Evolutionary conservation across 768 basidiomycete genomes (phyloP).

Genomic region (Clitopilus passeckerianus): DNA sequence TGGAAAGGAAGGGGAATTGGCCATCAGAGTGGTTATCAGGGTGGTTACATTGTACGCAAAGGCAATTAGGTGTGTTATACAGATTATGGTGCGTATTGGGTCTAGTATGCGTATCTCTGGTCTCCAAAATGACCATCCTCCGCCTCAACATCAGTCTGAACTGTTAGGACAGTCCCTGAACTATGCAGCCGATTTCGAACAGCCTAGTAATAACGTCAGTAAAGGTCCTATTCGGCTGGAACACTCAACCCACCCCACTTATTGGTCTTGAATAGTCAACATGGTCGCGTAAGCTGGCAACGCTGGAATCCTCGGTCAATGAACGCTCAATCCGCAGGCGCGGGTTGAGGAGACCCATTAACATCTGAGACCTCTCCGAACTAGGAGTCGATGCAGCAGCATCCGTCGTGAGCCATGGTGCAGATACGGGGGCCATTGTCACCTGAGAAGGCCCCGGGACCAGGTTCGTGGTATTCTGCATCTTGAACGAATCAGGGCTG

Average conservation of each 20-base stretch:
- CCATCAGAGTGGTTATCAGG: too few species aligned
- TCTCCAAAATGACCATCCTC: neutral
- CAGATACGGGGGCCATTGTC: conserved; percentile 7
- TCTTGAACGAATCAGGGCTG: neutral
- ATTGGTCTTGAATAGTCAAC: conserved; percentile 36
- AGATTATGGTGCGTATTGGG: neutral
- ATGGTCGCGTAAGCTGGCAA: conserved; percentile 31
- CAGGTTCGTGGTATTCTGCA: conserved; percentile 16
- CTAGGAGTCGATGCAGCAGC: conserved; percentile 22
- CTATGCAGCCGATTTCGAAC: conserved; percentile 23
- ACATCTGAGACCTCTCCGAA: conserved; percentile 19
- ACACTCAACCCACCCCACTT: conserved; percentile 17
- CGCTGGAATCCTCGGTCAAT: conserved; percentile 20
- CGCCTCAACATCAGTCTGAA: neutral
- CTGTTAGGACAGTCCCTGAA: conserved; percentile 21
- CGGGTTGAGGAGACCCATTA: conserved; percentile 25
- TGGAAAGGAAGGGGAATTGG: too few species aligned
- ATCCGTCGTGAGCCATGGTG: conserved; percentile 20
- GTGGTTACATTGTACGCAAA: too few species aligned
- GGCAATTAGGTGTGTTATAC: neutral
- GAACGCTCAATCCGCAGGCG: conserved; percentile 13
- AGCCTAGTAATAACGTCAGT: conserved; percentile 10
- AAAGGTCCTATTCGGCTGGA: neutral
- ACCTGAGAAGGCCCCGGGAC: neutral
- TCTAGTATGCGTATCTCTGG: neutral